Conservation (phyloP, 768 basidiomycete species). For the Leccinum incarnatum region DNA sequence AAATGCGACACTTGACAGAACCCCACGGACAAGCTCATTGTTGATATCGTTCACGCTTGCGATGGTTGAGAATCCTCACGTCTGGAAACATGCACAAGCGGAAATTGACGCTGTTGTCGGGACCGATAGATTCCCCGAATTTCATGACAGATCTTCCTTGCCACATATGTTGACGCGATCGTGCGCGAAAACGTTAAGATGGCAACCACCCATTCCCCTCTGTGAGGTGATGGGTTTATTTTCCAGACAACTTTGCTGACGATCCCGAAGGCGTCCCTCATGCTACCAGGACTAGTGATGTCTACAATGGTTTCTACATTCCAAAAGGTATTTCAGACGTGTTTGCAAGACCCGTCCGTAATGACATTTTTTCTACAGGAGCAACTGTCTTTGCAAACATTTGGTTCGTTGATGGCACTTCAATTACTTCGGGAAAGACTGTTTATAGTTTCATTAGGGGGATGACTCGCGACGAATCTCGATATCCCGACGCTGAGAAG, state of each 20-base stretch:
- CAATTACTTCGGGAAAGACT: neutral
- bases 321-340: constrained; percentile 38
- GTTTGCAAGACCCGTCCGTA: neutral
- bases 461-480: constrained; percentile 19
- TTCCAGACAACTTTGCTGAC: neutral
- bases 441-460: constrained; percentile 8
- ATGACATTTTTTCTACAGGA: constrained; percentile 1
- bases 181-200: constrained; percentile 12
- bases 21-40: neutral
- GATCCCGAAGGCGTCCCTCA: constrained; percentile 14
- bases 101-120: constrained; percentile 11
- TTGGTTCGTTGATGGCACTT: constrained; percentile 7
- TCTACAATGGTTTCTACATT: constrained; percentile 47
- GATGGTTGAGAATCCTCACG: constrained; percentile 12
- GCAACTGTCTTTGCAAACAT: constrained; percentile 12
- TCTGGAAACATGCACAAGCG: constrained; percentile 10
- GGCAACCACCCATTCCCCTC: constrained; percentile 9
- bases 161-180: constrained; percentile 14
- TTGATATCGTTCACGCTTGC: constrained; percentile 11
- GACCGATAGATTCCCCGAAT: constrained; percentile 6
- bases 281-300: constrained; percentile 34
- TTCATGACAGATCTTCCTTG: constrained; percentile 5
- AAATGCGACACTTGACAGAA: neutral
- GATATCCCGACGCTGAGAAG: constrained; percentile 17
- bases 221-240: neutral